phyloP scores from a whole-genome alignment of 2,329 filamentous ascomycete species.

The Epichloe sibirici region DNA sequence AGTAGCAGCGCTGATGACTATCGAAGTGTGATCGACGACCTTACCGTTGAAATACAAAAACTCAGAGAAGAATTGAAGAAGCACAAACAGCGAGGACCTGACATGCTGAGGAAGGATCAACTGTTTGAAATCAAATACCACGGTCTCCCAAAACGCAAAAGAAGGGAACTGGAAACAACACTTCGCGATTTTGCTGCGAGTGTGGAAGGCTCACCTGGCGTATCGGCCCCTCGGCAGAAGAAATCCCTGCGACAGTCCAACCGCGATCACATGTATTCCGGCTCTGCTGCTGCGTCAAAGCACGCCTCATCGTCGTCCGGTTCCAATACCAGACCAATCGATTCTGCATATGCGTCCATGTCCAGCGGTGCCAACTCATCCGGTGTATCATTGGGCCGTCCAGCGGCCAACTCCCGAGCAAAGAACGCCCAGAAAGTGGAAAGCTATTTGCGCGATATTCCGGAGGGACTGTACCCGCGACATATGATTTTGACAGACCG shows the following conservation, averaged over 20 bases:
- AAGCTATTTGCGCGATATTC: constrained; percentile 60
- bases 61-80: constrained; percentile 61
- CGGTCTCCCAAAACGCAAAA: constrained; percentile 58
- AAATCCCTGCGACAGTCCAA: constrained; percentile 28
- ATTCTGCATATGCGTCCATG: constrained; percentile 60
- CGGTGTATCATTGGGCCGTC: constrained; percentile 25
- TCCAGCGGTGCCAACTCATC: constrained; percentile 37
- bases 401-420: constrained; percentile 22
- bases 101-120: constrained; percentile 60
- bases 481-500: constrained; percentile 54
- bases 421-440: constrained; percentile 50
- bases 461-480: constrained; percentile 52
- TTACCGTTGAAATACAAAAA: constrained; percentile 74
- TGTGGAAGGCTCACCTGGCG: constrained; percentile 38
- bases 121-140: constrained; percentile 76
- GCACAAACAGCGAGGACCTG: constrained; percentile 54
- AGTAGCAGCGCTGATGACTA: constrained; percentile 62
- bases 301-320: constrained; percentile 40
- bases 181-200: constrained; percentile 58
- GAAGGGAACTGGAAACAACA: constrained; percentile 61
- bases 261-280: constrained; percentile 28
- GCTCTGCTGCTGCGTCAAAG: constrained; percentile 33
- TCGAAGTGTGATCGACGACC: constrained; percentile 73
- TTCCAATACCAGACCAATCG: constrained; percentile 40
- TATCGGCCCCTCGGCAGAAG: constrained; percentile 27